These are phyloP conservation scores for Venturia asperata DNA, from an alignment of 2,329 filamentous ascomycete species.

Conservation along the genomic window DNA sequence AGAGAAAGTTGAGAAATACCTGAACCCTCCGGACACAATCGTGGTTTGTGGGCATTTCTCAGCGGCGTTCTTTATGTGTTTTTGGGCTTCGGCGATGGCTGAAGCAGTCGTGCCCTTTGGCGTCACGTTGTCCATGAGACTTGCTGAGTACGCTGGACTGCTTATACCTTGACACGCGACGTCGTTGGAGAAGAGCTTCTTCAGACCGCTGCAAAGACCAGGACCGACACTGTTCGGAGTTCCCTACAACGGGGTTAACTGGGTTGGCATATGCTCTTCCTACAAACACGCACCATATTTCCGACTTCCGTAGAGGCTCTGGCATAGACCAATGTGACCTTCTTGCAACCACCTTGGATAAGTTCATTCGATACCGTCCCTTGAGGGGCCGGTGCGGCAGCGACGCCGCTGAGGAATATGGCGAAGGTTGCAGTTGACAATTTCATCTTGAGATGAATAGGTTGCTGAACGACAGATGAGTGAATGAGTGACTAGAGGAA, in stretches of 20 bases:
- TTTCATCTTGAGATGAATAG: conserved; percentile 5
- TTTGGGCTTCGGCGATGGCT: not conserved
- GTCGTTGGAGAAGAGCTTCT: conserved; percentile 9
- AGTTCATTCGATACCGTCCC: conserved; percentile 32
- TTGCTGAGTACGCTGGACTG: conserved; percentile 9
- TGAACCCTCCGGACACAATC: conserved; percentile 13
- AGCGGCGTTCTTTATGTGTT: conserved; percentile 11
- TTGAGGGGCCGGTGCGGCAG: conserved; percentile 11
- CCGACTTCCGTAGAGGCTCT: conserved; percentile 36
- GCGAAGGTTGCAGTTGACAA: conserved; percentile 2
- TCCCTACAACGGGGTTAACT: not conserved
- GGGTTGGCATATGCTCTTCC: not conserved
- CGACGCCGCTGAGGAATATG: not conserved
- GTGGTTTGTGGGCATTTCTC: not conserved
- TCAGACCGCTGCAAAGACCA: conserved; percentile 14
- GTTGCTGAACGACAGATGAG: conserved; percentile 3
- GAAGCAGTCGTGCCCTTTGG: conserved; percentile 9
- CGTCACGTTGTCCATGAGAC: conserved; percentile 10
- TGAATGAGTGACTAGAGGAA: conserved; percentile 17
- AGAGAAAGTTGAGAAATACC: not conserved
- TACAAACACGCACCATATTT: conserved; percentile 30
- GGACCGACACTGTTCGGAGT: conserved; percentile 16
- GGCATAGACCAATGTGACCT: conserved; percentile 36
- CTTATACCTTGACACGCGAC: conserved; percentile 17
- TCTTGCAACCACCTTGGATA: conserved; percentile 30